Conservation (phyloP, 768 basidiomycete species). For the Kwoniella botswanensis region DNA sequence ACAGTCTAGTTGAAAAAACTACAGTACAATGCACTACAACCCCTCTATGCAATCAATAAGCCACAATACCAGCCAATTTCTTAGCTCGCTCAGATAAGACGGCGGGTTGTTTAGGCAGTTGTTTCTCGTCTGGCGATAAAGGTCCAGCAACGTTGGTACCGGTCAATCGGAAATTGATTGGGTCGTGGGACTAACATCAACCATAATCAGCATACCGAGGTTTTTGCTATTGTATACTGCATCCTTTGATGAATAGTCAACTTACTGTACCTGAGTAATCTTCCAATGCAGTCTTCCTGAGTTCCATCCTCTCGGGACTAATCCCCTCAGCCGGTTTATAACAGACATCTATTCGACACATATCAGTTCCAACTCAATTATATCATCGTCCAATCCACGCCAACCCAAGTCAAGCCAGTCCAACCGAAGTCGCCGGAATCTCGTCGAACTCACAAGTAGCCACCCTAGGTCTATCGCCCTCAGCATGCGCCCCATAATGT, state of each 20-base stretch:
- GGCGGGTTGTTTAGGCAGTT: slow-evolving; percentile 23
- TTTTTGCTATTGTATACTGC: too few species aligned
- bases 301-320: slow-evolving; percentile 32
- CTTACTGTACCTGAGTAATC: slow-evolving; percentile 44
- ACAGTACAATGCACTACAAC: neutral
- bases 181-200: slow-evolving; percentile 43
- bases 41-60: slow-evolving; percentile 19
- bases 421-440: too few species aligned
- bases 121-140: slow-evolving; percentile 28
- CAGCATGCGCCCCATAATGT: slow-evolving; percentile 55
- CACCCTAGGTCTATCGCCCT: slow-evolving; percentile 43
- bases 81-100: slow-evolving; percentile 30
- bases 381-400: too few species aligned
- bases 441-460: slow-evolving; percentile 58
- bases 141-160: slow-evolving; percentile 26
- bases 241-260: neutral
- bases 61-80: slow-evolving; percentile 29
- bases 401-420: too few species aligned
- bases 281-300: slow-evolving; percentile 33
- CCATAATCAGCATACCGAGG: too few species aligned
- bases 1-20: too few species aligned
- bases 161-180: slow-evolving; percentile 39
- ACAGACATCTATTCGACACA: slow-evolving; percentile 47
- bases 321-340: slow-evolving; percentile 54
- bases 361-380: too few species aligned